A percentile compares a stretch with the other conserved stretches of the same genome.
Conservation (phyloP, 257 asterid species). For the Striga asiatica region DNA sequence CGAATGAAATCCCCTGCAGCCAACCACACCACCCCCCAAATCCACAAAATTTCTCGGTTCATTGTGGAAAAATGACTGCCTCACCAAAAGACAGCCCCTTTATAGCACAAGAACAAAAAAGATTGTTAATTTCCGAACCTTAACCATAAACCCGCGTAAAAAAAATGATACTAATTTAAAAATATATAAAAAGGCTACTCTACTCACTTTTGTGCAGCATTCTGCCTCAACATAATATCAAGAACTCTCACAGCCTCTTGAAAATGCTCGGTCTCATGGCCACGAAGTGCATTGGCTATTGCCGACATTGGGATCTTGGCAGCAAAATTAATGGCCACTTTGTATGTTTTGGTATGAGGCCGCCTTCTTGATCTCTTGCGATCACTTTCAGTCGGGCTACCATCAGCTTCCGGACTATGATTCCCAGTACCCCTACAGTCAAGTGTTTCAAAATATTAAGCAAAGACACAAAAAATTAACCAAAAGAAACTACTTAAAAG, state of each 20-base stretch:
- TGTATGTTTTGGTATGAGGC: conserved; percentile 37
- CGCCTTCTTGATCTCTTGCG: conserved; percentile 37
- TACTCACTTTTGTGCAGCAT: conserved; percentile 50
- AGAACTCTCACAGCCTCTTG: conserved; percentile 76
- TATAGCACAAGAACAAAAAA: background rate
- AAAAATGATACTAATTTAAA: background rate
- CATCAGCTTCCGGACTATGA: conserved; percentile 29
- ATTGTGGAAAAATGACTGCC: conserved; percentile 60
- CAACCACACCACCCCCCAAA: conserved; percentile 59
- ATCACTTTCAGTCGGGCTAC: conserved; percentile 30
- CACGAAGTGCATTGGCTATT: conserved; percentile 39
- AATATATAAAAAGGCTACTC: background rate
- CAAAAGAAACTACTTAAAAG: background rate
- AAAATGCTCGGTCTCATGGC: conserved; percentile 51
- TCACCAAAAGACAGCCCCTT: conserved; percentile 74
- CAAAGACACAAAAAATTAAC: background rate
- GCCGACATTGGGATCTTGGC: conserved; percentile 51
- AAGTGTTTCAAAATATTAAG: background rate
- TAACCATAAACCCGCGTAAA: background rate
- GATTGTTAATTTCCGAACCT: background rate
- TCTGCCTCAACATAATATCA: conserved; percentile 49
- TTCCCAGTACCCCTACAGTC: conserved; percentile 24
- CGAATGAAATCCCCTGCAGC: conserved; percentile 65
- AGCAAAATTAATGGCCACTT: conserved; percentile 52
- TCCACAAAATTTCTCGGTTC: conserved; percentile 34